Evolutionary conservation across 371 early-diverging fungal species (phyloP).

Genomic region (Apophysomyces elegans): DNA sequence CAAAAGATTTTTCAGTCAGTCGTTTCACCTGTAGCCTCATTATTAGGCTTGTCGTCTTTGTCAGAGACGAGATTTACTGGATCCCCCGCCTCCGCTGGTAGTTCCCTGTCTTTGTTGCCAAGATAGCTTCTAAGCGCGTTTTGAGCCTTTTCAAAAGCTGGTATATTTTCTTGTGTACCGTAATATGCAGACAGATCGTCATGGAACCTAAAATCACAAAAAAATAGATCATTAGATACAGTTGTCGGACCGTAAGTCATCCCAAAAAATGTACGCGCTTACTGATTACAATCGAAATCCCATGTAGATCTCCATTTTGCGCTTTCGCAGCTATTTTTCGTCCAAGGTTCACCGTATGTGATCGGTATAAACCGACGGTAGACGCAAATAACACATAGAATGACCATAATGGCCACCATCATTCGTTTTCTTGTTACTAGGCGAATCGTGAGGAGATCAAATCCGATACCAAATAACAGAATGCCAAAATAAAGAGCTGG

Average conservation of each 20-base stretch:
- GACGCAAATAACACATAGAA: constrained; percentile 54
- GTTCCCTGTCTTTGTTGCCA: constrained; percentile 23
- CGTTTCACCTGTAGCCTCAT: background rate
- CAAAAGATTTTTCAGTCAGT: background rate
- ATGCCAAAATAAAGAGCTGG: constrained; percentile 91
- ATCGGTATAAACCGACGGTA: constrained; percentile 79
- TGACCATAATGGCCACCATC: constrained; percentile 52
- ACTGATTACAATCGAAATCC: constrained; percentile 62
- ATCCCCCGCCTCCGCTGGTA: constrained; percentile 38
- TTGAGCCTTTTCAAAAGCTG: constrained; percentile 33
- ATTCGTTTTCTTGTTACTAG: constrained; percentile 53
- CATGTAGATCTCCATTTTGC: constrained; percentile 86
- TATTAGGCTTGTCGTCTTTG: constrained; percentile 12
- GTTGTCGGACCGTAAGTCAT: background rate
- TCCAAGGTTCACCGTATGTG: constrained; percentile 85
- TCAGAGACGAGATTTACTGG: constrained; percentile 47
- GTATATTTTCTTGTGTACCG: constrained; percentile 14
- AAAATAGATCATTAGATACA: background rate
- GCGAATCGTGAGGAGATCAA: constrained; percentile 80
- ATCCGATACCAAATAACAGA: constrained; percentile 69
- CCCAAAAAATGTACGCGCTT: constrained; percentile 9
- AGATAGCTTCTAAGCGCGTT: constrained; percentile 40
- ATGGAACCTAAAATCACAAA: constrained; percentile 33
- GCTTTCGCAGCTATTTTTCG: constrained; percentile 64
- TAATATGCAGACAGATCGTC: constrained; percentile 32